Evolutionary conservation across 495 filamentous ascomycete species (phyloP).

Genomic region (Ramalina intermedia): DNA sequence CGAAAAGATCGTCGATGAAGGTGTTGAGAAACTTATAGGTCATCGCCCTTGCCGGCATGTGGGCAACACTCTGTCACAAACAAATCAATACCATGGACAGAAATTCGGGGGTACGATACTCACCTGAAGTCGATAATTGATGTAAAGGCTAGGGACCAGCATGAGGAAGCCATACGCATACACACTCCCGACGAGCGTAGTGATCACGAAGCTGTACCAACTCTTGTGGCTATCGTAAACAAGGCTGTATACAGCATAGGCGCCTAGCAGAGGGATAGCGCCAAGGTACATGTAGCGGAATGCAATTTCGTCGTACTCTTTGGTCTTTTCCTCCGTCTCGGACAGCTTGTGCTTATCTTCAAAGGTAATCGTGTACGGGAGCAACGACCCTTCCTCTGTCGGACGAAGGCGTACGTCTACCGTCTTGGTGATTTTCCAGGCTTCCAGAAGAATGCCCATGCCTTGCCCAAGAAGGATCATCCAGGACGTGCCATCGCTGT

Average conservation of each 20-base stretch:
- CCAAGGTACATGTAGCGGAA: conserved; percentile 92
- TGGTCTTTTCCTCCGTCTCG: conserved; percentile 91
- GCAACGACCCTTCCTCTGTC: conserved; percentile 43
- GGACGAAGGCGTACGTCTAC: conserved; percentile 78
- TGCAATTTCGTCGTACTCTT: conserved; percentile 95
- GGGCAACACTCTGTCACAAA: conserved; percentile 55
- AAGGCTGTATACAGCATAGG: conserved; percentile 81
- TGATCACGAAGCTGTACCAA: conserved; percentile 88
- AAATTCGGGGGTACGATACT: conserved; percentile 8
- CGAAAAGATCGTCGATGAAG: conserved; percentile 80
- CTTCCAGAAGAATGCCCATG: conserved; percentile 83
- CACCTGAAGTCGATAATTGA: conserved; percentile 91
- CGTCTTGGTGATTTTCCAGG: conserved; percentile 97
- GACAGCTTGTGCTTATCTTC: conserved; percentile 95
- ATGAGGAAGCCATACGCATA: conserved; percentile 98
- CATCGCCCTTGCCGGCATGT: conserved; percentile 94
- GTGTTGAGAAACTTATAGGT: conserved; percentile 88
- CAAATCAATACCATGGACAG: too few species aligned
- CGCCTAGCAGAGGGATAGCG: conserved; percentile 74
- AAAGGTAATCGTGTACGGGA: conserved; percentile 76
- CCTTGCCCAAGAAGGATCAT: conserved; percentile 95
- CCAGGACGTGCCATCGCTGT: conserved; percentile 94
- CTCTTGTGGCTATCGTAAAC: conserved; percentile 93
- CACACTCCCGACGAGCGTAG: conserved; percentile 87
- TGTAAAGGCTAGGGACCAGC: conserved; percentile 97